Conservation (phyloP, 179 eudicot genomes). For the Vitellaria paradoxa region DNA sequence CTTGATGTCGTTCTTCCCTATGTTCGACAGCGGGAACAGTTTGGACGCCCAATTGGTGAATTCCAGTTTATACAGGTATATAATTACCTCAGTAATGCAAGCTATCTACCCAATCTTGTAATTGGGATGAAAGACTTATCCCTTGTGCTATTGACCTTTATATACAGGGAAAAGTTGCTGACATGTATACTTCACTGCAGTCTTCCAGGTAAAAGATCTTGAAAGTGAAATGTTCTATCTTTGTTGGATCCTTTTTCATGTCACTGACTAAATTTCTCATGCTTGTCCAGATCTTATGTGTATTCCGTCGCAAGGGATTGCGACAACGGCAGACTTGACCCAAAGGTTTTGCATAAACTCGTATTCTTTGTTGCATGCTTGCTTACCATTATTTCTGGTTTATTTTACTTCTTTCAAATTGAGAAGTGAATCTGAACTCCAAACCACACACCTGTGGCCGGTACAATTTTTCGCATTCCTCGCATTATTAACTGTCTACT, state of each 20-base stretch:
- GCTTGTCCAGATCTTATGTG: constrained; percentile 68
- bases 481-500: background rate
- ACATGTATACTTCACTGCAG: constrained; percentile 93
- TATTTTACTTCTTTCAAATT: background rate
- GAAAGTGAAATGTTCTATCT: background rate
- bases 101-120: background rate
- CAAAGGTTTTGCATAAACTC: constrained; percentile 54
- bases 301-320: constrained; percentile 99
- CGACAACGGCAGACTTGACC: constrained; percentile 64
- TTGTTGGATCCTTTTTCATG: background rate
- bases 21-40: constrained; percentile 86
- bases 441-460: background rate
- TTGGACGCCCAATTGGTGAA: constrained; percentile 95
- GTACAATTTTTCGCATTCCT: background rate
- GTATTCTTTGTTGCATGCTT: constrained; percentile 2
- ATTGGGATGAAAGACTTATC: background rate
- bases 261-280: constrained; percentile 4
- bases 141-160: constrained; percentile 14
- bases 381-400: background rate
- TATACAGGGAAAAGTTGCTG: constrained; percentile 92
- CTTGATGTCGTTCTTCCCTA: constrained; percentile 95
- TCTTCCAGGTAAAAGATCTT: constrained; percentile 64
- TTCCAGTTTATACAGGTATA: constrained; percentile 93
- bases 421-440: background rate
- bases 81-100: background rate